Conservation (phyloP, 768 basidiomycete species). For the Coprinopsis strossmayeri region DNA sequence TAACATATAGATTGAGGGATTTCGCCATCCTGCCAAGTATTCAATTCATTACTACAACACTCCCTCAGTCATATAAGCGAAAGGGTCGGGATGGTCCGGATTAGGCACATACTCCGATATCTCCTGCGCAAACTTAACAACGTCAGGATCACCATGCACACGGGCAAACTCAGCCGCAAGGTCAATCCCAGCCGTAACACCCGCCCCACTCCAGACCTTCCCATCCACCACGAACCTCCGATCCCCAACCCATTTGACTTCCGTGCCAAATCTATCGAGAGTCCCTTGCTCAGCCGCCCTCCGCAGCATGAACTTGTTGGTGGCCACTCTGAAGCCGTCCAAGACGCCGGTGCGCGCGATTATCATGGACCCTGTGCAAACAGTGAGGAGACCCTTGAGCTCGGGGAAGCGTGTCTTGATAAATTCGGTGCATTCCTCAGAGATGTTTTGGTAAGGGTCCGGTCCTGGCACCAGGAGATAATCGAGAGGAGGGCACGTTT, state of each 20-base stretch:
- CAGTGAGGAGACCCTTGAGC: conserved; percentile 14
- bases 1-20: no score
- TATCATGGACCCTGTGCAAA: conserved; percentile 18
- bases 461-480: conserved; percentile 21
- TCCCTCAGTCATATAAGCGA: conserved; percentile 19
- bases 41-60: no score
- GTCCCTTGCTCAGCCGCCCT: not conserved
- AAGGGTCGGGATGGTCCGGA: conserved; percentile 21
- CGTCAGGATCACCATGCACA: conserved; percentile 18
- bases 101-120: conserved; percentile 19
- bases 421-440: conserved; percentile 14
- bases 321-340: conserved; percentile 17
- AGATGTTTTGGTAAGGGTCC: conserved; percentile 9
- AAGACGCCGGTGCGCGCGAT: conserved; percentile 18
- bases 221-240: conserved; percentile 21
- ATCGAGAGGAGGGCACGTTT: conserved; percentile 18
- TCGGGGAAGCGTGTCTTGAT: conserved; percentile 8
- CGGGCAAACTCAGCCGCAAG: conserved; percentile 22
- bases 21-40: no score
- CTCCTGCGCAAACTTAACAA: conserved; percentile 16
- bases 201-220: conserved; percentile 22
- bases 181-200: conserved; percentile 21
- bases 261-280: conserved; percentile 13
- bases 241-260: conserved; percentile 24
- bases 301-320: conserved; percentile 14